Conservation (phyloP, 1,139 yeast genomes). For the Arxiozyma heterogenica region DNA sequence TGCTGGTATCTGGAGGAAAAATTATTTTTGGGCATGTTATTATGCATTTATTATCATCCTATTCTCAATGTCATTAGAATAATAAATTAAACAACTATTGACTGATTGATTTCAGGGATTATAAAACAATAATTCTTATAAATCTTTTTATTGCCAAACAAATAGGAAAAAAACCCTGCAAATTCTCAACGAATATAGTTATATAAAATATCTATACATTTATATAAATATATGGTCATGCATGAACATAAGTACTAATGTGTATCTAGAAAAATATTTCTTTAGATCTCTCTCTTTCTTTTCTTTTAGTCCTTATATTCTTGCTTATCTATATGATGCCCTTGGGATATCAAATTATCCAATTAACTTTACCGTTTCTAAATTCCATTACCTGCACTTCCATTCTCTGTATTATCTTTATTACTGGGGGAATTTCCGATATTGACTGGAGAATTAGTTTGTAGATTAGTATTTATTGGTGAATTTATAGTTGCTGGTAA, state of each 20-base stretch:
- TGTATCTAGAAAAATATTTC: neutral
- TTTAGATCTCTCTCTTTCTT: neutral
- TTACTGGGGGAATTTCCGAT: conserved; percentile 16
- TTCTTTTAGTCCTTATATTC: no score
- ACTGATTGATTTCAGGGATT: neutral
- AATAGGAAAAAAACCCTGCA: neutral
- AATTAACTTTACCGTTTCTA: conserved; percentile 20
- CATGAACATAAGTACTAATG: no score
- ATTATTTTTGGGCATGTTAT: conserved; percentile 8
- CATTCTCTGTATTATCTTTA: conserved; percentile 19
- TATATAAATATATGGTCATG: no score
- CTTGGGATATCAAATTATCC: neutral
- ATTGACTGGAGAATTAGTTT: neutral
- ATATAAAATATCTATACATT: neutral
- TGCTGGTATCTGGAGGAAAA: conserved; percentile 10
- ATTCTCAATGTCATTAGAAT: neutral
- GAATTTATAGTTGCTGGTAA: conserved; percentile 8
- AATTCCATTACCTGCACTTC: conserved; percentile 14
- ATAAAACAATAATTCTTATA: neutral
- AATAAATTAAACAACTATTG: neutral
- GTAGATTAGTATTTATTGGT: neutral
- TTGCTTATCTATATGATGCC: neutral
- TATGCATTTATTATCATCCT: conserved; percentile 8
- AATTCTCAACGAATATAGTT: neutral
- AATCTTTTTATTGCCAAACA: neutral